phyloP scores from a whole-genome alignment of 2,329 filamentous ascomycete genomes.

The Bipolaris victoriae region DNA sequence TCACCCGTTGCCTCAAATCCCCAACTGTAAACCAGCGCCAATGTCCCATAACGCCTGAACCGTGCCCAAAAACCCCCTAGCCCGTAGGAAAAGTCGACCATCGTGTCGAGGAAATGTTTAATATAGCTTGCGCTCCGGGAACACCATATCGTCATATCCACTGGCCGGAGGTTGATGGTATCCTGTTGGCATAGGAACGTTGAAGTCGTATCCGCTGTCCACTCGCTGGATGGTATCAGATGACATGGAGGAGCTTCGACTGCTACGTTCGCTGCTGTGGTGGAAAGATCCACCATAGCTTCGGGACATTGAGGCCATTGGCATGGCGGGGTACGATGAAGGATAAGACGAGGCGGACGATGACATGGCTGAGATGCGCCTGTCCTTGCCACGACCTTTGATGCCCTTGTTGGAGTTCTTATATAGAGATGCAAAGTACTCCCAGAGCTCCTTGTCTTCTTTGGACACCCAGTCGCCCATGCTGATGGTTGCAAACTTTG shows the following conservation, averaged over 20 bases:
- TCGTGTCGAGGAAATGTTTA: constrained; percentile 8
- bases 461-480: constrained; percentile 68
- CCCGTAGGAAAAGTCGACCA: not conserved
- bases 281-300: constrained; percentile 34
- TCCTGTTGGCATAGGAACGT: constrained; percentile 31
- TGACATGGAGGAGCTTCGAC: constrained; percentile 43
- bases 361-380: constrained; percentile 62
- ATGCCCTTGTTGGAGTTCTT: constrained; percentile 99
- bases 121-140: constrained; percentile 46
- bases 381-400: constrained; percentile 89
- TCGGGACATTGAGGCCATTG: constrained; percentile 28
- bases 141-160: constrained; percentile 46
- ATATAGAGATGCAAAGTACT: constrained; percentile 87
- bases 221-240: constrained; percentile 38
- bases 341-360: constrained; percentile 34
- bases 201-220: constrained; percentile 42
- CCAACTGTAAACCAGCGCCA: constrained; percentile 8
- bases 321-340: constrained; percentile 32
- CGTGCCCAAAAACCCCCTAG: constrained; percentile 1
- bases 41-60: constrained; percentile 9
- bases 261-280: constrained; percentile 43
- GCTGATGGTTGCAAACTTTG: constrained; percentile 69
- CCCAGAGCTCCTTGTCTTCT: constrained; percentile 77
- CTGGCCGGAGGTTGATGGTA: constrained; percentile 32
- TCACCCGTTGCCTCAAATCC: constrained; percentile 14